Evolutionary conservation across 73 alveolate genomes (phyloP).

Genomic region (Uronychia setigera): DNA sequence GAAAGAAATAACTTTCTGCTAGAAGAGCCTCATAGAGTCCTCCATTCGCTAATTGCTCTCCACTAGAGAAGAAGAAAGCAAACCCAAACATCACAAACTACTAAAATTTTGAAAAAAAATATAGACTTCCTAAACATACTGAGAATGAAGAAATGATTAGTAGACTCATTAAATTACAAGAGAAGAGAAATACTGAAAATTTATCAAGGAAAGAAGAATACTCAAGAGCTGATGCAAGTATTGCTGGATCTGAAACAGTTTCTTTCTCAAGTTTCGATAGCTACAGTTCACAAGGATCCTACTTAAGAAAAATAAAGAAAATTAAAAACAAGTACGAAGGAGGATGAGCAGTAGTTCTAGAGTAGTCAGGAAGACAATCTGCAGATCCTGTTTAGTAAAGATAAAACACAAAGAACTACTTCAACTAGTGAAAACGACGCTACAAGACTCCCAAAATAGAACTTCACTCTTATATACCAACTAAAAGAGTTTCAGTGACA

Average conservation of each 20-base stretch:
- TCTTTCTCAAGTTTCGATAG: not conserved
- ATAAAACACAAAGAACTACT: not conserved
- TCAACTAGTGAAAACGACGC: too few relatives aligned
- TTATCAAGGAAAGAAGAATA: not conserved
- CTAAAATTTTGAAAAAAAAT: not conserved
- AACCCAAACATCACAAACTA: not conserved
- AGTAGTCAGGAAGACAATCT: too few relatives aligned
- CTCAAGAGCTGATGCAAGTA: not conserved
- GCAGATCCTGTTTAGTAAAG: not conserved
- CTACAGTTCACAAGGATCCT: not conserved
- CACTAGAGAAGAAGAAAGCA: not conserved
- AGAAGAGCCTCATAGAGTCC: not conserved
- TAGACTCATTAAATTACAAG: not conserved
- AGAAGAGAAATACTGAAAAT: not conserved
- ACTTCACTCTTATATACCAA: not conserved
- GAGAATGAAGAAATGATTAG: not conserved
- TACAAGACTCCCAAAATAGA: too few relatives aligned
- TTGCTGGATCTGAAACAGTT: not conserved
- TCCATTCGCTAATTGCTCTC: too few relatives aligned
- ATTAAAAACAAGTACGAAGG: not conserved
- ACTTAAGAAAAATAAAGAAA: not conserved
- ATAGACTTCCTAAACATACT: not conserved
- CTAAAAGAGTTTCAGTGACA: not conserved
- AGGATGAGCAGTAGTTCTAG: not conserved
- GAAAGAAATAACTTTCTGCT: not conserved